phyloP scores from a whole-genome alignment of 2,329 filamentous ascomycete genomes.

The Calycina marina region DNA sequence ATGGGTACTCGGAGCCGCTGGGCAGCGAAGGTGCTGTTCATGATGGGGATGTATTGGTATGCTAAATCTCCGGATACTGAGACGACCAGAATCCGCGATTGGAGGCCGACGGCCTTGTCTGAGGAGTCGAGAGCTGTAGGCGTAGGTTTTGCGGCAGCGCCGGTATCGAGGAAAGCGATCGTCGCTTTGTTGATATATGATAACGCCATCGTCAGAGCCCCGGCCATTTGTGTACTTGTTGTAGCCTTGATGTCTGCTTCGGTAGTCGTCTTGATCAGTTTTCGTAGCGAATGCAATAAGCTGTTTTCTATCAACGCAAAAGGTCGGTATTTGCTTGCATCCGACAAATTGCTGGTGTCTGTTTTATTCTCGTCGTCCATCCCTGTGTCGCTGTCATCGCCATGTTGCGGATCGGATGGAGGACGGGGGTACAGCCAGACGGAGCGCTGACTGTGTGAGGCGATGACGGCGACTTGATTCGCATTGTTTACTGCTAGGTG shows the following conservation, averaged over 20 bases:
- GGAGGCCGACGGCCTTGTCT: slow-evolving; percentile 35
- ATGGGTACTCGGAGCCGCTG: slow-evolving; percentile 79
- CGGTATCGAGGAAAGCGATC: slow-evolving; percentile 24
- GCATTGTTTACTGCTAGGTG: slow-evolving; percentile 88
- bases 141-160: slow-evolving; percentile 19
- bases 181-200: slow-evolving; percentile 69
- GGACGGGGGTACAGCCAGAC: slow-evolving; percentile 73
- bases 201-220: slow-evolving; percentile 78
- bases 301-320: slow-evolving; percentile 78
- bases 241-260: slow-evolving; percentile 46
- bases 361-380: slow-evolving; percentile 45
- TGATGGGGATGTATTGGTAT: slow-evolving; percentile 89
- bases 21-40: slow-evolving; percentile 96
- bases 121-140: slow-evolving; percentile 8
- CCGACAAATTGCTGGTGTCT: slow-evolving; percentile 17
- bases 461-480: slow-evolving; percentile 85
- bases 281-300: slow-evolving; percentile 57
- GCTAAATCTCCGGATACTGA: slow-evolving; percentile 78
- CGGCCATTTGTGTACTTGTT: slow-evolving; percentile 76
- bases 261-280: slow-evolving; percentile 58
- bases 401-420: slow-evolving; percentile 24
- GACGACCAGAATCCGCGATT: slow-evolving; percentile 75
- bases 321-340: slow-evolving; percentile 82
- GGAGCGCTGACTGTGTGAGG: slow-evolving; percentile 74
- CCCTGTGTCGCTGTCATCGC: too few species aligned